Conservation (phyloP, 495 filamentous ascomycete species). For the Glonium stellatum region DNA sequence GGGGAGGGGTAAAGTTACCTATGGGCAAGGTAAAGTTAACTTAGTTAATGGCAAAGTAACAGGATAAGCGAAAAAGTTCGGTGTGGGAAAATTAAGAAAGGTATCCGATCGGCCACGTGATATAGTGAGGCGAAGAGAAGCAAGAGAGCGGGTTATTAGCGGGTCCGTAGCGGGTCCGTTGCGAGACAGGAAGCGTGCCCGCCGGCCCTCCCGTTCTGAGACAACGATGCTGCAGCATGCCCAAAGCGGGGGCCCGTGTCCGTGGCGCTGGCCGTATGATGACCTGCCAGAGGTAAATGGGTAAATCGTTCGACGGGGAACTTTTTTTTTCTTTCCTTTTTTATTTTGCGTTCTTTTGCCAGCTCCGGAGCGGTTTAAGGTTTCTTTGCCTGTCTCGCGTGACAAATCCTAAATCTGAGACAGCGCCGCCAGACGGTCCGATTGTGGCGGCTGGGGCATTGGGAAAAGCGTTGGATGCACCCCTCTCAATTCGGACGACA, state of each 20-base stretch:
- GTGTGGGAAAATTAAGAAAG: conserved; percentile 3
- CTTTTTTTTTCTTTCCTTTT: no score
- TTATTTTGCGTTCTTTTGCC: no score
- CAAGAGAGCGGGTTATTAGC: neutral
- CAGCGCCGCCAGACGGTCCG: neutral
- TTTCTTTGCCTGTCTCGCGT: neutral
- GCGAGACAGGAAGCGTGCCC: neutral
- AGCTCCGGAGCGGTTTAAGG: neutral
- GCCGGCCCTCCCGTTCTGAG: no score
- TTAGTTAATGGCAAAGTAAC: no score
- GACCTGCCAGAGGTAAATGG: neutral
- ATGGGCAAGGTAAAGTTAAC: no score
- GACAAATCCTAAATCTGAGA: neutral
- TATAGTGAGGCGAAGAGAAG: neutral
- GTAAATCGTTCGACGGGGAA: no score
- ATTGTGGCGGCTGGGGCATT: neutral
- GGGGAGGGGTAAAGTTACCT: no score
- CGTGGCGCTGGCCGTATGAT: neutral
- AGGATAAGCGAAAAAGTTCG: no score
- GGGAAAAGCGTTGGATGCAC: neutral
- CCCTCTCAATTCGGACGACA: no score
- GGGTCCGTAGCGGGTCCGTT: neutral
- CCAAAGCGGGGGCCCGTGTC: neutral
- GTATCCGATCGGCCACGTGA: neutral
- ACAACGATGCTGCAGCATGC: neutral